Evolutionary conservation across 805 yeast species (phyloP).

Genomic region (Candida hungchunana): DNA sequence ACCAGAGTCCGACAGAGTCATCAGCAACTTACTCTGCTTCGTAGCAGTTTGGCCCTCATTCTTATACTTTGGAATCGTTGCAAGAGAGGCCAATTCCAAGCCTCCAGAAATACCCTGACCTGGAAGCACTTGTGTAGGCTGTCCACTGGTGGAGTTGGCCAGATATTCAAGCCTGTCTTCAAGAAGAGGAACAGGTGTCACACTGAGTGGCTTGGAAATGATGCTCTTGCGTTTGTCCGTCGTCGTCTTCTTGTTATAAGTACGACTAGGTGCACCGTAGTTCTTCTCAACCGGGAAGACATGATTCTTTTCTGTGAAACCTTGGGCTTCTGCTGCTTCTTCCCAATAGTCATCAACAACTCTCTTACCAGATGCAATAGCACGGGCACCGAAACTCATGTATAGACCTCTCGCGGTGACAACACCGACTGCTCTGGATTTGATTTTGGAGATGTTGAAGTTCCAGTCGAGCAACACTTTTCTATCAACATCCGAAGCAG

Average conservation of each 20-base stretch:
- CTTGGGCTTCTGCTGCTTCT: slow-evolving; percentile 35
- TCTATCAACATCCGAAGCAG: slow-evolving; percentile 34
- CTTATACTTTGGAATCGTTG: slow-evolving; percentile 25
- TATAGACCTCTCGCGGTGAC: slow-evolving; percentile 42
- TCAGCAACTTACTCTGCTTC: slow-evolving; percentile 15
- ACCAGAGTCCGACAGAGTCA: slow-evolving; percentile 11
- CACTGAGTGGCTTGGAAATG: slow-evolving; percentile 2
- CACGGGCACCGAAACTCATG: slow-evolving; percentile 47
- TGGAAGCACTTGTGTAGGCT: slow-evolving; percentile 23
- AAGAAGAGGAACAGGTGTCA: slow-evolving; percentile 21
- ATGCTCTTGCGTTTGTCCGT: background rate
- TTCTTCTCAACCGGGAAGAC: slow-evolving; percentile 31
- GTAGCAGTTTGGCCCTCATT: slow-evolving; percentile 6
- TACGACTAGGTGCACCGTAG: slow-evolving; percentile 7
- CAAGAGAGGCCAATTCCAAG: slow-evolving; percentile 21
- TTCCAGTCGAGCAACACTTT: slow-evolving; percentile 32
- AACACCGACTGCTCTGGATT: slow-evolving; percentile 18
- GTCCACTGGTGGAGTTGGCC: slow-evolving; percentile 17
- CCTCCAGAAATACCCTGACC: slow-evolving; percentile 30
- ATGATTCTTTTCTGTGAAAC: slow-evolving; percentile 41
- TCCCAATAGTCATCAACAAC: slow-evolving; percentile 58
- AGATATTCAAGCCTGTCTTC: slow-evolving; percentile 27
- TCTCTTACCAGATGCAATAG: slow-evolving; percentile 43
- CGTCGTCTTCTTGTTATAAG: slow-evolving; percentile 11
- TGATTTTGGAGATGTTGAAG: slow-evolving; percentile 21